phyloP scores from a whole-genome alignment of 2,329 filamentous ascomycete genomes.

The Mollisiaceae sp. region DNA sequence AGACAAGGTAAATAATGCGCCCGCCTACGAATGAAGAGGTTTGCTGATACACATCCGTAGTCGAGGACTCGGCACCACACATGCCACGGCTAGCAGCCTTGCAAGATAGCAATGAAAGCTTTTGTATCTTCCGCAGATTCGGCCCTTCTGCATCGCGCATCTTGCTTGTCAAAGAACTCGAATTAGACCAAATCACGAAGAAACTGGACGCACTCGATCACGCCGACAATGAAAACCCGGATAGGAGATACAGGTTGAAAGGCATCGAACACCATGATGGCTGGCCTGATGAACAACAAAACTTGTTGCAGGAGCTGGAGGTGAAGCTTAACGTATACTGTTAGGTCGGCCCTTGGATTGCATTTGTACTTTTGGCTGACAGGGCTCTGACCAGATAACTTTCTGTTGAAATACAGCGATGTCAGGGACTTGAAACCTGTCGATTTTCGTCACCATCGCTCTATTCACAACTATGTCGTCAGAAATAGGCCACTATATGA shows the following conservation, averaged over 20 bases:
- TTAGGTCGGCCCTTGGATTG: slow-evolving; percentile 9
- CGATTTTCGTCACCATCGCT: slow-evolving; percentile 17
- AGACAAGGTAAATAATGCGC: slow-evolving; percentile 7
- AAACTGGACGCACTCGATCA: slow-evolving; percentile 21
- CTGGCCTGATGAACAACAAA: slow-evolving; percentile 14
- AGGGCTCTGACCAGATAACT: slow-evolving; percentile 7
- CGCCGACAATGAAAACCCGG: slow-evolving; percentile 9
- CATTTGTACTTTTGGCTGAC: not conserved
- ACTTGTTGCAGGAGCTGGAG: slow-evolving; percentile 23
- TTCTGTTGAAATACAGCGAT: slow-evolving; percentile 21
- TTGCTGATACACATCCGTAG: slow-evolving; percentile 13
- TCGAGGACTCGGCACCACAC: slow-evolving; percentile 20
- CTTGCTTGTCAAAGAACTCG: slow-evolving; percentile 20
- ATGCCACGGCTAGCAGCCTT: slow-evolving; percentile 23
- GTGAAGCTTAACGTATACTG: slow-evolving; percentile 23
- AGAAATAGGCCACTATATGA: slow-evolving; percentile 17
- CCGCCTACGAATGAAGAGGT: no score
- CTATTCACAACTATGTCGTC: slow-evolving; percentile 23
- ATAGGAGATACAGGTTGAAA: slow-evolving; percentile 15
- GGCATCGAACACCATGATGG: slow-evolving; percentile 15
- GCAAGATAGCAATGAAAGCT: slow-evolving; percentile 24
- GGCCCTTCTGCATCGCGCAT: slow-evolving; percentile 15
- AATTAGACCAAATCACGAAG: slow-evolving; percentile 13
- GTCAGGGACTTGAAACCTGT: slow-evolving; percentile 14
- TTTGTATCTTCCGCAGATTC: slow-evolving; percentile 26